Percentiles rank a stretch among this genome's conserved stretches.
phyloP scores from a whole-genome alignment of 768 basidiomycete species.

The Podaxis carcinomalis region DNA sequence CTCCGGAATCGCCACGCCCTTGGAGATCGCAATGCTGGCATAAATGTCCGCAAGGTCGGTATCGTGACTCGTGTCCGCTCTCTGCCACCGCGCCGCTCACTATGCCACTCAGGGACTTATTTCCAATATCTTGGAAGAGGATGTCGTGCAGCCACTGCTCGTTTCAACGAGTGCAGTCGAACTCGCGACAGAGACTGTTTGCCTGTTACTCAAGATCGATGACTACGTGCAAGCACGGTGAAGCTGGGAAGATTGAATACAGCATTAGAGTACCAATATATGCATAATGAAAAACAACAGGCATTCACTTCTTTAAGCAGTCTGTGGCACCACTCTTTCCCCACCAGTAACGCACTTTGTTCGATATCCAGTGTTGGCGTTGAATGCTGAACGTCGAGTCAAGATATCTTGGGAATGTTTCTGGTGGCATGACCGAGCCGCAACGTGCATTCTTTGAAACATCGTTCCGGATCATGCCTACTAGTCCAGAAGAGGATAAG shows the following conservation, averaged over 20 bases:
- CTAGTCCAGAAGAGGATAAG: too few species aligned
- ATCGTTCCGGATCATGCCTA: too few species aligned
- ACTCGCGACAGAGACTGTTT: constrained; percentile 96
- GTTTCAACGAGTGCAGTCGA: constrained; percentile 96
- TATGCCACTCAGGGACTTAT: constrained; percentile 70
- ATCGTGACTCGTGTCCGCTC: neutral
- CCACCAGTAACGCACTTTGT: too few species aligned
- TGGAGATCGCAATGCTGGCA: constrained; percentile 92
- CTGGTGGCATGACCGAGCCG: too few species aligned
- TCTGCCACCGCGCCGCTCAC: neutral
- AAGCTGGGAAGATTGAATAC: neutral
- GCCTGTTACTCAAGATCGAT: constrained; percentile 91
- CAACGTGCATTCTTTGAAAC: too few species aligned
- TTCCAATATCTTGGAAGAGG: constrained; percentile 95
- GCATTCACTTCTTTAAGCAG: too few species aligned
- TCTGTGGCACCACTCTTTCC: too few species aligned
- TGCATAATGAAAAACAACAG: neutral
- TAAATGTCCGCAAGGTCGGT: constrained; percentile 93
- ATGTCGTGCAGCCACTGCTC: constrained; percentile 92
- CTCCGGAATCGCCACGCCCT: constrained; percentile 94
- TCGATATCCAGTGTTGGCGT: too few species aligned
- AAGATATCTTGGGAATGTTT: too few species aligned
- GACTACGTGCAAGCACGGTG: constrained; percentile 84
- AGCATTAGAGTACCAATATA: neutral
- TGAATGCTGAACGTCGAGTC: too few species aligned